Base-by-base conservation (phyloP, 2,329 filamentous ascomycete species). In the Xylaria sp. region DNA sequence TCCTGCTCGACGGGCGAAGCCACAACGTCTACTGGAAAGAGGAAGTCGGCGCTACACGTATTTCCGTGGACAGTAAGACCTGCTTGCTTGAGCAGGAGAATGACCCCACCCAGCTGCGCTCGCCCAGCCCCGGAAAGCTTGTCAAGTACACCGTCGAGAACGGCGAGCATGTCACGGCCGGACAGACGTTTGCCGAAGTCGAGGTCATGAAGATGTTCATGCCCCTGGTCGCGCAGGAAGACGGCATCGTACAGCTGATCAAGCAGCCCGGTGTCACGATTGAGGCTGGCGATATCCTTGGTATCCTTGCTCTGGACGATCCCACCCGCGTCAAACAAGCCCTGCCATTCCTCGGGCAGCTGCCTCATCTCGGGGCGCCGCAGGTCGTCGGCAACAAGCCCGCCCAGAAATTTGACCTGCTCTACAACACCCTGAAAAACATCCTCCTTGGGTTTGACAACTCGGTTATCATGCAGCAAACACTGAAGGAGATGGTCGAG, bases 201-300 rank as follows among this genome's bases (percentile, higher is more conserved):
- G 94, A 99, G 77, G 94, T 99, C 76, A 99, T 99, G 94, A 99
- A 99, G 84, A 99, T 99, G 94, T 97, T 97, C 83, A 99, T 99
- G 94, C 94, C 94, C 68, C 82, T 99, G 50, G 84, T 99, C 57
- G 90, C 94, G 2, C 89, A 92, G 71, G 94, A 99, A 74, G 94
- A 96, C 66, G 94, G 94, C 79, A 84, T 96, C 50, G 93, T 99
- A 52, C 94, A 97, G 78, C 85, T 99, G 67, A 96, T 99, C 81
- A 99, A 99, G 85, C 94, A 97, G 78, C 94, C 94, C 59, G 94
- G 94, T 72, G 90, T 94, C n/a, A 95, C 92, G 17, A 89, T 99
- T 44, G 92, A 97, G 74, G 94, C 94, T 70, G 94, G 94, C 74
- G 94, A 99, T 71, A 97, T 99, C 56, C 85, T 99, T n/a, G 94